Percentiles rank a stretch among this genome's conserved stretches.
Conservation (phyloP, 805 yeast species). For the Yarrowia sp. region DNA sequence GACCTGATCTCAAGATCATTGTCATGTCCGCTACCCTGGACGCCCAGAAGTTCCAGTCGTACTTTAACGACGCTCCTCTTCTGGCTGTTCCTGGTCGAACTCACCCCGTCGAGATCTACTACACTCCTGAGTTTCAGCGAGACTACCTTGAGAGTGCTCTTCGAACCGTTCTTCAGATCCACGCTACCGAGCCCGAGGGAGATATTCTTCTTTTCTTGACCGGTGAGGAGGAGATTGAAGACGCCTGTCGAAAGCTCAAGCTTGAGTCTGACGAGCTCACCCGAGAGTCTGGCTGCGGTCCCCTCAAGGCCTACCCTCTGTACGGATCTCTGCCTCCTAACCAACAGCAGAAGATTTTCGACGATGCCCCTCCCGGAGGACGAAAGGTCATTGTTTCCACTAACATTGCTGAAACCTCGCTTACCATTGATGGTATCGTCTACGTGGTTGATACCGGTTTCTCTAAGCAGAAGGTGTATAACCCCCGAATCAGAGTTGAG, state of each 20-base stretch:
- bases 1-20: conserved; percentile 86
- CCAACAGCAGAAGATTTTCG: conserved; percentile 91
- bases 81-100: conserved; percentile 98
- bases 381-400: conserved; percentile 90
- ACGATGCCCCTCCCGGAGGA: conserved; percentile 85
- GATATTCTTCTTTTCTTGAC: conserved; percentile 83
- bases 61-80: conserved; percentile 88
- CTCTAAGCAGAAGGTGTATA: conserved; percentile 92
- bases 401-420: conserved; percentile 95
- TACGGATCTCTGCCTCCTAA: conserved; percentile 96
- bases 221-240: conserved; percentile 98
- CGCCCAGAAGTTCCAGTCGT: conserved; percentile 89
- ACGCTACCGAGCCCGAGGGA: conserved; percentile 93
- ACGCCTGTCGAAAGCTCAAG: conserved; percentile 84
- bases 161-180: conserved; percentile 91
- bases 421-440: conserved; percentile 96
- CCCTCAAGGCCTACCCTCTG: conserved; percentile 81
- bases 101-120: conserved; percentile 93
- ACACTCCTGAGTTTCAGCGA: conserved; percentile 94
- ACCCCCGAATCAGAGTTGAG: conserved; percentile 94
- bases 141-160: conserved; percentile 94
- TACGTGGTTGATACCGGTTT: conserved; percentile 98
- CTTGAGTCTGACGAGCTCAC: conserved; percentile 85
- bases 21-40: conserved; percentile 98
- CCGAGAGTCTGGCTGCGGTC: conserved; percentile 89